Evolutionary conservation across 2,329 filamentous ascomycete genomes (phyloP), one percentile per base, ranked within the genome.

Genomic region (Microascus cirrosus): DNA sequence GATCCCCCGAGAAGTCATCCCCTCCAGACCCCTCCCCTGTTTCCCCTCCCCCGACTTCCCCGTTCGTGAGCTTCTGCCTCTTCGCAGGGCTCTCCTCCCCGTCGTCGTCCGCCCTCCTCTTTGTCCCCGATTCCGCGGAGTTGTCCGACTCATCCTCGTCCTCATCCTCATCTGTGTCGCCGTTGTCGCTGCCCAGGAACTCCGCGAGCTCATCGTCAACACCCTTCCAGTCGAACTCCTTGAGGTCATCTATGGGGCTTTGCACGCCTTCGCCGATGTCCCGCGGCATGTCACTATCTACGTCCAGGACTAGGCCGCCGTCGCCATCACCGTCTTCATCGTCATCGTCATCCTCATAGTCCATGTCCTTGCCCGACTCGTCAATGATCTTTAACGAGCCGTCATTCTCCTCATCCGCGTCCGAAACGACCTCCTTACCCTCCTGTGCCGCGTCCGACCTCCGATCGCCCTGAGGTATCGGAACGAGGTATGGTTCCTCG

Each of bases 401-500:
- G 35, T 65, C 62, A 34, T 70, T 62, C 39, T 65, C 56, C 42
- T 66, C 63, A 13, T 57, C 66, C 0, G 66, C 62, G 42, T 65
- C 68, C 13, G 64, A 61, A 0, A 61, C 62, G 10, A 60, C 65
- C 18, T 70, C 70, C 45, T 50, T 4, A 20, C 61, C 61, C 48
- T 70, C 67, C 22, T 63, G 71, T 54, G 63, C 62, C 10, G 62
- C 66, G 63, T 52, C 55, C 48, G 12, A 45, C 59, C 66, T 62
- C 15, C 82, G 77, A 63, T 90, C 87, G 20, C 85, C 81, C 0
- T 87, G 83, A 56, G 90, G 85, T 2, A 91, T 79, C n/a, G 86
- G 78, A 53, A 95, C 70, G n/a, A 88, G 75, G 66, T 93, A 96
- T 0, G 87, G 85, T 2, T 78, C 78, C 69, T 96, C 92, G 58